Conservation (phyloP, 78 protist genomes). For the Polysphondylium violaceum region DNA sequence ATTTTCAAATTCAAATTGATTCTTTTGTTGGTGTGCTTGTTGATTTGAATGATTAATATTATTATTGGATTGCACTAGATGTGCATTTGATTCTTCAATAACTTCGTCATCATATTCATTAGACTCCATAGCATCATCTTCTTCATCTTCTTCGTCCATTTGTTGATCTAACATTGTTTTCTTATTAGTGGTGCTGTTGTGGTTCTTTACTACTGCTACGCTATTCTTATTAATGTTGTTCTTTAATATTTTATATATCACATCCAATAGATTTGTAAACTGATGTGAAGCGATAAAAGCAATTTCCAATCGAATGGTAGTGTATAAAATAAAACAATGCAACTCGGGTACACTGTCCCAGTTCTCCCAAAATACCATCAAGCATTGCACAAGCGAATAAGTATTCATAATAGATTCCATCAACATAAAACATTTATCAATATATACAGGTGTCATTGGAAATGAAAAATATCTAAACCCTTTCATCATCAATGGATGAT, state of each 20-base stretch:
- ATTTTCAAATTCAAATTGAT: no score
- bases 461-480: constrained; percentile 33
- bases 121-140: neutral
- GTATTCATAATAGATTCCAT: constrained; percentile 50
- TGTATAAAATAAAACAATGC: constrained; percentile 23
- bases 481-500: neutral
- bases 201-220: neutral
- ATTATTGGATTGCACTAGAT: no score
- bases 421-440: constrained; percentile 38
- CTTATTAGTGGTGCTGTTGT: neutral
- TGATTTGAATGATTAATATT: constrained; percentile 1
- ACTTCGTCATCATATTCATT: neutral
- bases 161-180: neutral
- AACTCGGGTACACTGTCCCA: neutral
- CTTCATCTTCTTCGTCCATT: neutral
- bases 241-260: neutral
- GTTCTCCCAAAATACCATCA: constrained; percentile 50
- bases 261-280: constrained; percentile 7
- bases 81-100: neutral
- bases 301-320: constrained; percentile 33
- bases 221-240: neutral
- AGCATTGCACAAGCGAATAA: constrained; percentile 34
- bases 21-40: neutral
- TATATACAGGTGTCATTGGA: constrained; percentile 13
- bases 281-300: constrained; percentile 21